Evolutionary conservation across 1,284 basidiomycete genomes (phyloP).

Genomic region (Sporisorium iseilematis-ciliati): DNA sequence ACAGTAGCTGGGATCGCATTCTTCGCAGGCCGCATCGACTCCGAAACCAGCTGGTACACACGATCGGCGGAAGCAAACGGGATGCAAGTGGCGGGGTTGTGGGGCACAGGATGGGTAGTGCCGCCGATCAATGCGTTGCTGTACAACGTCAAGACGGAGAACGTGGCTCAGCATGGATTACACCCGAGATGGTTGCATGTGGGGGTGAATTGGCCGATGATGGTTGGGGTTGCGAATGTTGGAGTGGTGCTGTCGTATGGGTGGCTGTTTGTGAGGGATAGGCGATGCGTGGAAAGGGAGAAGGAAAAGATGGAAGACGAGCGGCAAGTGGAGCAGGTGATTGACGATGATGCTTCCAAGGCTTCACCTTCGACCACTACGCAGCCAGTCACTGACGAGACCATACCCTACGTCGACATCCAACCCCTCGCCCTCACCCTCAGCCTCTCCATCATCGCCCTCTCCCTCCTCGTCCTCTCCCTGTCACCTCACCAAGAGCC

Average conservation of each 20-base stretch:
- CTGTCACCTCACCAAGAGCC: conserved; percentile 70
- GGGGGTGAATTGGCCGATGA: conserved; percentile 67
- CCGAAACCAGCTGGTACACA: conserved; percentile 24
- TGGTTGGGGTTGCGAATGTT: conserved; percentile 56
- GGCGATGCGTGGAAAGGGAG: neutral
- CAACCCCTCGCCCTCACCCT: conserved; percentile 12
- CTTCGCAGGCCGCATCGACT: neutral
- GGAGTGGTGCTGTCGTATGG: conserved; percentile 14
- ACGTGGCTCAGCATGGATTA: conserved; percentile 68
- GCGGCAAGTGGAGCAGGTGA: conserved; percentile 4
- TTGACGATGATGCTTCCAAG: neutral
- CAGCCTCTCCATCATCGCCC: conserved; percentile 20
- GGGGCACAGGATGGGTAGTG: conserved; percentile 21
- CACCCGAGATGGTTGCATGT: conserved; percentile 69
- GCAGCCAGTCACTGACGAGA: neutral
- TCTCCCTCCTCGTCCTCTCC: conserved; percentile 59
- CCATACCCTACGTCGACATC: conserved; percentile 16
- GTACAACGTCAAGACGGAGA: conserved; percentile 65
- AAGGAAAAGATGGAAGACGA: neutral
- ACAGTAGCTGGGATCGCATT: neutral
- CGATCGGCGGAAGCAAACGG: neutral
- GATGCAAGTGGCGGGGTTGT: neutral
- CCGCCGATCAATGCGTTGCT: conserved; percentile 67
- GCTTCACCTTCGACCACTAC: neutral
- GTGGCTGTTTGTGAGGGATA: neutral